A percentile compares a stretch with the other conserved stretches of the same genome.
Evolutionary conservation across 805 yeast genomes (phyloP).

Genomic region (Candida glaebosa): DNA sequence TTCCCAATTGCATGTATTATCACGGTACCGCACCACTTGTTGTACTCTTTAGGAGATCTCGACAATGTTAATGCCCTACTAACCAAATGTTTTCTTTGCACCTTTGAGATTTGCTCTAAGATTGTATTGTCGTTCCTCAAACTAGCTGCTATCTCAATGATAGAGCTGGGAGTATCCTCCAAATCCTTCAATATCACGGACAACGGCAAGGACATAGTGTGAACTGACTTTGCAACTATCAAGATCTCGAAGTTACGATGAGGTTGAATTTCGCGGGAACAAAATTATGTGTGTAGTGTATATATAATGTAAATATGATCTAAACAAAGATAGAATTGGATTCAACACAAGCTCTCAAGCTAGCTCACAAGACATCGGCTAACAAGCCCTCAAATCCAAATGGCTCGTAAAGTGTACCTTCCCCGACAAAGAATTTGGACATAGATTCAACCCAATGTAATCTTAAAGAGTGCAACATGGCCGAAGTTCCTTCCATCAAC

Average conservation of each 20-base stretch:
- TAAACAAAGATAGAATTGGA: background rate
- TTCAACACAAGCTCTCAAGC: too few relatives aligned
- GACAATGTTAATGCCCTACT: constrained; percentile 33
- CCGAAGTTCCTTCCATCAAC: constrained; percentile 82
- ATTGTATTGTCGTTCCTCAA: constrained; percentile 26
- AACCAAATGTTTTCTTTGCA: constrained; percentile 49
- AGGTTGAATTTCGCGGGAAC: constrained; percentile 3
- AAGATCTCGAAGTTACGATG: constrained; percentile 7
- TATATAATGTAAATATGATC: background rate
- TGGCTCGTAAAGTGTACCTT: constrained; percentile 66
- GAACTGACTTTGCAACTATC: background rate
- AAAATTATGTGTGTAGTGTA: background rate
- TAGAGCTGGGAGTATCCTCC: constrained; percentile 20
- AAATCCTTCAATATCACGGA: constrained; percentile 23
- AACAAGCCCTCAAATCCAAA: constrained; percentile 45
- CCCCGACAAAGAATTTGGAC: constrained; percentile 79
- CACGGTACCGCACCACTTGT: constrained; percentile 61
- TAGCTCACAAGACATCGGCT: constrained; percentile 16
- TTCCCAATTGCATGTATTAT: constrained; percentile 42
- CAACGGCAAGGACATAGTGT: constrained; percentile 20
- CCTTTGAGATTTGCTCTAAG: constrained; percentile 42
- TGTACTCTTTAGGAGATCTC: constrained; percentile 28
- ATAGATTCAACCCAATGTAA: constrained; percentile 81
- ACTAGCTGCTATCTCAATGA: constrained; percentile 30
- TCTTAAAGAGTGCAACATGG: constrained; percentile 74